Percentiles rank a stretch among this genome's conserved stretches.
phyloP scores from a whole-genome alignment of 2,329 filamentous ascomycete species.

The Tolypocladium endophyticum region DNA sequence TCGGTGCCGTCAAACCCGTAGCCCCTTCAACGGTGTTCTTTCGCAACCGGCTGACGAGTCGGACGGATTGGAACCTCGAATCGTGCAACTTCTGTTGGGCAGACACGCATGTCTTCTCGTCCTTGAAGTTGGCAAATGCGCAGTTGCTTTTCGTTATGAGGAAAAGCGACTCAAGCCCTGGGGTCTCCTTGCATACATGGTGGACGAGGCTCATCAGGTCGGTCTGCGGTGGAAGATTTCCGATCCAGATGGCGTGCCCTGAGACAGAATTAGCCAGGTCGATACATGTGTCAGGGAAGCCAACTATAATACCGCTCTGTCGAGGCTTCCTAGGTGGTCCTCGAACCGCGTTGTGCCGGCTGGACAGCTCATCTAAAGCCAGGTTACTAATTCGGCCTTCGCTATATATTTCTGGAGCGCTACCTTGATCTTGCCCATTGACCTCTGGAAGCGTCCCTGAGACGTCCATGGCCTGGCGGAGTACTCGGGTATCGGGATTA shows the following conservation, averaged over 20 bases:
- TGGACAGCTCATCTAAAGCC: slow-evolving; percentile 8
- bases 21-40: slow-evolving; percentile 39
- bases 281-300: background rate
- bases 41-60: slow-evolving; percentile 75
- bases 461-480: slow-evolving; percentile 8
- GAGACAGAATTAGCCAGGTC: background rate
- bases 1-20: slow-evolving; percentile 39
- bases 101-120: slow-evolving; percentile 61
- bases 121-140: slow-evolving; percentile 90
- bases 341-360: slow-evolving; percentile 16
- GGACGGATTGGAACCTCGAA: slow-evolving; percentile 75
- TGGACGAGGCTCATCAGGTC: slow-evolving; percentile 78
- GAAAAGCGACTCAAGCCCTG: slow-evolving; percentile 78
- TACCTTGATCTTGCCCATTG: slow-evolving; percentile 13
- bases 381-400: background rate
- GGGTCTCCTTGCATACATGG: slow-evolving; percentile 74
- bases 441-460: slow-evolving; percentile 3
- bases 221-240: slow-evolving; percentile 79
- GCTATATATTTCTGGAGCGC: background rate
- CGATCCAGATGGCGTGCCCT: slow-evolving; percentile 92
- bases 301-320: slow-evolving; percentile 44
- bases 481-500: slow-evolving; percentile 14
- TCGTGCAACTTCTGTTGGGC: slow-evolving; percentile 84
- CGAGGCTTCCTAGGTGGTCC: slow-evolving; percentile 32
- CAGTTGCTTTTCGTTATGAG: slow-evolving; percentile 96